phyloP scores from a whole-genome alignment of 73 alveolate genomes.

The Symbiodinium natans region DNA sequence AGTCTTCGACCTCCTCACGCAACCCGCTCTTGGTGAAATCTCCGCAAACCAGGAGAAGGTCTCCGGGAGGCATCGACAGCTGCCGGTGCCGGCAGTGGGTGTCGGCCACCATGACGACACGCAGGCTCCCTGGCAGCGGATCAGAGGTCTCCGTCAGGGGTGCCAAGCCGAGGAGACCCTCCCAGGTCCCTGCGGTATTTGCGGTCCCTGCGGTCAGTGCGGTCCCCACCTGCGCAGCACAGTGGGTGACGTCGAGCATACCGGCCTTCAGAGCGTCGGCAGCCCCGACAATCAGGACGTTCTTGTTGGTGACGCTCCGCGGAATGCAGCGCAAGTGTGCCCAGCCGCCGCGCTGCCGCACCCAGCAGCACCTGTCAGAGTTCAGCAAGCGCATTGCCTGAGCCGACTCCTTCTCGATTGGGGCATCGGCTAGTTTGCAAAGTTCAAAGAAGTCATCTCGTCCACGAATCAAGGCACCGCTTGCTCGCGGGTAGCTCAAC shows the following conservation, averaged over 20 bases:
- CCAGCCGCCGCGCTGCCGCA: conserved; percentile 14
- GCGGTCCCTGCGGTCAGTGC: too few relatives aligned
- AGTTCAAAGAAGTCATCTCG: neutral
- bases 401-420: conserved; percentile 9
- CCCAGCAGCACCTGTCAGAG: conserved; percentile 11
- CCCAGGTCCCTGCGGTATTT: too few relatives aligned
- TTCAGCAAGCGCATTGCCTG: conserved; percentile 18
- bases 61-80: conserved; percentile 19
- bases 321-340: conserved; percentile 2
- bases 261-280: neutral
- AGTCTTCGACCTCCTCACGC: conserved; percentile 10
- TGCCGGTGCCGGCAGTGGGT: conserved; percentile 36
- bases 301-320: conserved; percentile 12
- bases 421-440: neutral
- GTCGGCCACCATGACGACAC: conserved; percentile 17
- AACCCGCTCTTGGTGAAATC: neutral
- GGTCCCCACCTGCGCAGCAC: neutral
- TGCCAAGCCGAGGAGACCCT: neutral
- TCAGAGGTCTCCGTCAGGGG: neutral
- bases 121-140: neutral
- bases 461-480: neutral
- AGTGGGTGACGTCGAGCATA: neutral
- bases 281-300: neutral
- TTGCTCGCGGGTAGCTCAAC: neutral
- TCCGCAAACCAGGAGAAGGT: conserved; percentile 18